Conservation (phyloP, 495 filamentous ascomycete species). For the Neurospora sublineolata region DNA sequence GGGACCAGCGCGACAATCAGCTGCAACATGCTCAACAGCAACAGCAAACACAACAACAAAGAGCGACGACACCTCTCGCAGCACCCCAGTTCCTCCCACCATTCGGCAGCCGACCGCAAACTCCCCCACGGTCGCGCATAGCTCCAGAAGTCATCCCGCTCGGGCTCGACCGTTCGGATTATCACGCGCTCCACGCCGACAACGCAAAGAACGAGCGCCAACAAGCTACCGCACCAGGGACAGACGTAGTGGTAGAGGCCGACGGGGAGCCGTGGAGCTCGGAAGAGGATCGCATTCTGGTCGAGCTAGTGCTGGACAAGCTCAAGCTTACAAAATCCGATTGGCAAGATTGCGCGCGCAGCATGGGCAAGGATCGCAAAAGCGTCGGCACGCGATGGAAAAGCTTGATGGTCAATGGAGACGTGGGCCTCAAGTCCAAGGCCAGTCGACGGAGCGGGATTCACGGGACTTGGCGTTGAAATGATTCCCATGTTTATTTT, state of each 20-base stretch:
- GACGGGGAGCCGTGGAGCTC: constrained; percentile 47
- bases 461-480: constrained; percentile 34
- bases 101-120: constrained; percentile 34
- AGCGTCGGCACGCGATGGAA: constrained; percentile 63
- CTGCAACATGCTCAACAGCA: background rate
- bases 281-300: constrained; percentile 58
- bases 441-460: constrained; percentile 31
- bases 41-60: background rate
- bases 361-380: constrained; percentile 52
- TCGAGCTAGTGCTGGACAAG: constrained; percentile 66
- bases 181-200: constrained; percentile 41
- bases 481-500: background rate
- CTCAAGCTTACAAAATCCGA: constrained; percentile 59
- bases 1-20: constrained; percentile 13
- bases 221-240: constrained; percentile 17
- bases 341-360: constrained; percentile 69
- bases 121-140: constrained; percentile 56
- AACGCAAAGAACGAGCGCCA: constrained; percentile 14
- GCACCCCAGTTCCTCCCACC: constrained; percentile 14
- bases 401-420: constrained; percentile 49
- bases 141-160: constrained; percentile 56
- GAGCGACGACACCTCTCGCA: background rate
- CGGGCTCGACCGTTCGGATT: constrained; percentile 53
- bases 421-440: constrained; percentile 43
- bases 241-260: constrained; percentile 29